A percentile compares a stretch with the other conserved stretches of the same genome.
These are phyloP conservation scores for Neopestalotiopsis sp. DNA, from an alignment of 2,329 filamentous ascomycete genomes.

Conservation along the genomic window DNA sequence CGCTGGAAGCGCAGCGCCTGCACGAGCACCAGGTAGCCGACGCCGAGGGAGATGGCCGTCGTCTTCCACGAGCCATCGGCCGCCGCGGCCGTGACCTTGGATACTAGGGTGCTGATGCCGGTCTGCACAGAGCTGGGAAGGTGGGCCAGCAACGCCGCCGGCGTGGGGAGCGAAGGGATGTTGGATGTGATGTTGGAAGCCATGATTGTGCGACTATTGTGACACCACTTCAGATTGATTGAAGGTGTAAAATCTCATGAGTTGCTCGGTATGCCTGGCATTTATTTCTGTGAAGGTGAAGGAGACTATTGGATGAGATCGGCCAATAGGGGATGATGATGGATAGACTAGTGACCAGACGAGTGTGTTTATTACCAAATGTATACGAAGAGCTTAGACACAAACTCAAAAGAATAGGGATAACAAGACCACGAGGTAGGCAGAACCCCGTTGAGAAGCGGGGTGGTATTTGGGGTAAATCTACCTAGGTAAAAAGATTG, in stretches of 20 bases:
- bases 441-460: neutral
- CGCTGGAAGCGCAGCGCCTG: constrained; percentile 33
- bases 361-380: neutral
- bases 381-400: neutral
- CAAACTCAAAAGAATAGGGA: neutral
- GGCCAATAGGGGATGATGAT: neutral
- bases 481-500: no score
- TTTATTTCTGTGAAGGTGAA: neutral
- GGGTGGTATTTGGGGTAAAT: neutral
- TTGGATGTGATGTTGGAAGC: constrained; percentile 3
- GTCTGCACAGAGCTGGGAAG: constrained; percentile 5
- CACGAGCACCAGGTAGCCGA: constrained; percentile 33
- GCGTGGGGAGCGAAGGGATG: neutral
- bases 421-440: neutral
- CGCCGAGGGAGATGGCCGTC: constrained; percentile 23
- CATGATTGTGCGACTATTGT: neutral
- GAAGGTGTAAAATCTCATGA: neutral
- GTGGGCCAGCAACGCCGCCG: neutral
- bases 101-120: constrained; percentile 12
- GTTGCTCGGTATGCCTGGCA: neutral
- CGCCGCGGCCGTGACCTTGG: constrained; percentile 15
- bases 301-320: neutral
- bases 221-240: neutral
- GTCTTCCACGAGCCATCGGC: constrained; percentile 23
- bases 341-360: neutral